Evolutionary conservation across 192 early-diverging fungal species (phyloP), one percentile per base, ranked within the genome.

Genomic region (Pilobolus umbonatus): DNA sequence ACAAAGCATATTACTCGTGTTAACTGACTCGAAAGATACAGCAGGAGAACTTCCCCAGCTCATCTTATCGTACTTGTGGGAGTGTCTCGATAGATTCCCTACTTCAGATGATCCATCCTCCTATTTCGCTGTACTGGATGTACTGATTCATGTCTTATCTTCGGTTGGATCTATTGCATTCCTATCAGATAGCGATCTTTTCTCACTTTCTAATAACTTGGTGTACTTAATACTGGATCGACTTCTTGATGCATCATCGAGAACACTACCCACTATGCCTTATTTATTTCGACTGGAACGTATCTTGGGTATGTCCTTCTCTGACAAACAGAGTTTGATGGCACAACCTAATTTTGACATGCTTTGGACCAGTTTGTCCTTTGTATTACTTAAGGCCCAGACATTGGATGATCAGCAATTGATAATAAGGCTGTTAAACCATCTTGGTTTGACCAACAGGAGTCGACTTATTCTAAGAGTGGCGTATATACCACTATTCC

Each of bases 401-500:
- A 80, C 78, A 30, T 42, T 70, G 4, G 74, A 76, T 39, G 72
- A 75, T 29, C 80, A 83, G 57, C 26, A 19, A 1, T 36, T 74
- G 17, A 45, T 78, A 6, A 51, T 79, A 4, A 49, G 65, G 3
- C 56, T 72, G 45, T 67, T 80, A 61, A 34, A 68, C 29, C 15
- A 62, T 0, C 17, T 77, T 3, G 21, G 31, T 19, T 21, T 61
- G 0, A 30, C 54, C 7, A 49, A 60, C 1, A 26, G 39, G 3
- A 34, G 38, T 24, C 30, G 48, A 1, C 8, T 55, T 4, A 11
- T 71, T 32, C 32, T 55, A 12, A 15, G 66, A 39, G 10, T 78
- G 35, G 78, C 72, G 10, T 71, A 80, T 14, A 53, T 83, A 8
- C 76, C 80, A 5, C 60, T 80, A 11, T 76, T 80, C 35, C 80